These are phyloP conservation scores for Saururus chinensis DNA, from an alignment of 164 flowering plant species.

Conservation along the genomic window DNA sequence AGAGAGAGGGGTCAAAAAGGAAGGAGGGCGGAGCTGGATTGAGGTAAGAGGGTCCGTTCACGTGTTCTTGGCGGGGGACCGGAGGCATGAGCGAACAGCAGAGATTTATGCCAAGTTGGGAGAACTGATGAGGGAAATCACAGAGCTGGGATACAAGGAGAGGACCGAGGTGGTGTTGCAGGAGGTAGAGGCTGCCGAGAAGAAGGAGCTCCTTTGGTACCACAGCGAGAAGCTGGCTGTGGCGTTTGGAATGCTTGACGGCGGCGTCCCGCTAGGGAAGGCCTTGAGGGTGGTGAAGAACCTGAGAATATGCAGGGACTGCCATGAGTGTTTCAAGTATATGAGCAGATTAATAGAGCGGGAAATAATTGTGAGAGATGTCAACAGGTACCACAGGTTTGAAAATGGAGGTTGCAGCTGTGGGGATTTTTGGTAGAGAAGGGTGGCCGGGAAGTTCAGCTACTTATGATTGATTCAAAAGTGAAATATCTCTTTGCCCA, in stretches of 20 bases:
- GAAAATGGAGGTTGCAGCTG: conserved; percentile 45
- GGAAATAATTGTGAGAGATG: conserved; percentile 67
- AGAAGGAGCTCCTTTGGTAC: conserved; percentile 38
- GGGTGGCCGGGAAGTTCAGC: not conserved
- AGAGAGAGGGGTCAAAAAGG: conserved; percentile 35
- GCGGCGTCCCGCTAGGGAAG: conserved; percentile 51
- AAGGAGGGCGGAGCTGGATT: conserved; percentile 61
- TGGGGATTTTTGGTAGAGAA: conserved; percentile 38
- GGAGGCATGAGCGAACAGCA: conserved; percentile 24
- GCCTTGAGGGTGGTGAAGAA: conserved; percentile 59
- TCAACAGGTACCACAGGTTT: conserved; percentile 55
- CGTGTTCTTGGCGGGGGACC: conserved; percentile 53
- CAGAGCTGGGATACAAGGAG: conserved; percentile 42
- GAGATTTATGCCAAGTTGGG: conserved; percentile 40
- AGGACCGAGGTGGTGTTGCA: conserved; percentile 31
- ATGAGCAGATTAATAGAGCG: conserved; percentile 32
- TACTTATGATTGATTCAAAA: no score
- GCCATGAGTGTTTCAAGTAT: conserved; percentile 61
- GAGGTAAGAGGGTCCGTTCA: conserved; percentile 46
- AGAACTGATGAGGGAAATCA: conserved; percentile 42
- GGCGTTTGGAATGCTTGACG: conserved; percentile 47
- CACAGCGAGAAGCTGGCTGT: conserved; percentile 65
- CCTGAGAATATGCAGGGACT: conserved; percentile 55
- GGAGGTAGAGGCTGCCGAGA: conserved; percentile 32
- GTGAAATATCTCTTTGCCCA: no score